Evolutionary conservation across 192 early-diverging fungal species (phyloP).

Genomic region (Umbelopsis sp.): DNA sequence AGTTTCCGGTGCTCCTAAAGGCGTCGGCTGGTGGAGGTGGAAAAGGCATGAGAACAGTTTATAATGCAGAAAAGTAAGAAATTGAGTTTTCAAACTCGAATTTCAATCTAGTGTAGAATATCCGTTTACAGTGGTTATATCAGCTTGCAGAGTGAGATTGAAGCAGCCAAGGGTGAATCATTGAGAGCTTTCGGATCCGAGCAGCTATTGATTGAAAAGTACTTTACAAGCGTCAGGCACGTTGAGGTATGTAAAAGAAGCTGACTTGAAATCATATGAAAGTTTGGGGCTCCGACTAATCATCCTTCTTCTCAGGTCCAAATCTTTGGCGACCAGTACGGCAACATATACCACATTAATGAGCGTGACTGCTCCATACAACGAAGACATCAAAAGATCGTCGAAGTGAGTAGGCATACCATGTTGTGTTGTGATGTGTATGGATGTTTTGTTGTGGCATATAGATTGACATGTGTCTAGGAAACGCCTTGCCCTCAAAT

Average conservation of each 20-base stretch:
- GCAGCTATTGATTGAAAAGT: conserved; percentile 62
- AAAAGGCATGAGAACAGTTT: conserved; percentile 67
- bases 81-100: background rate
- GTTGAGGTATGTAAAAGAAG: conserved; percentile 46
- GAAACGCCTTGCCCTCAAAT: conserved; percentile 58
- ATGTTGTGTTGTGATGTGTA: background rate
- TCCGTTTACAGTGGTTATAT: background rate
- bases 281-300: background rate
- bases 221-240: conserved; percentile 57
- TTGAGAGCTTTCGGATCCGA: conserved; percentile 60
- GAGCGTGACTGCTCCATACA: conserved; percentile 71
- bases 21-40: conserved; percentile 68
- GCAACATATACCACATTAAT: conserved; percentile 56
- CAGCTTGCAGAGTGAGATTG: conserved; percentile 52
- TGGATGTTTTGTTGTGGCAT: background rate
- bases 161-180: conserved; percentile 57
- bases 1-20: conserved; percentile 64
- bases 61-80: conserved; percentile 41
- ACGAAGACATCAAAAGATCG: conserved; percentile 68
- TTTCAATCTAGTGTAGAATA: background rate
- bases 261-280: background rate
- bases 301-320: conserved; percentile 40
- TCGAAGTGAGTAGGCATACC: conserved; percentile 42
- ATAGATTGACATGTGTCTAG: background rate
- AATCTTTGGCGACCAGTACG: conserved; percentile 61